phyloP scores from a whole-genome alignment of 2,329 filamentous ascomycete genomes.

The Trematosphaeria pertusa region DNA sequence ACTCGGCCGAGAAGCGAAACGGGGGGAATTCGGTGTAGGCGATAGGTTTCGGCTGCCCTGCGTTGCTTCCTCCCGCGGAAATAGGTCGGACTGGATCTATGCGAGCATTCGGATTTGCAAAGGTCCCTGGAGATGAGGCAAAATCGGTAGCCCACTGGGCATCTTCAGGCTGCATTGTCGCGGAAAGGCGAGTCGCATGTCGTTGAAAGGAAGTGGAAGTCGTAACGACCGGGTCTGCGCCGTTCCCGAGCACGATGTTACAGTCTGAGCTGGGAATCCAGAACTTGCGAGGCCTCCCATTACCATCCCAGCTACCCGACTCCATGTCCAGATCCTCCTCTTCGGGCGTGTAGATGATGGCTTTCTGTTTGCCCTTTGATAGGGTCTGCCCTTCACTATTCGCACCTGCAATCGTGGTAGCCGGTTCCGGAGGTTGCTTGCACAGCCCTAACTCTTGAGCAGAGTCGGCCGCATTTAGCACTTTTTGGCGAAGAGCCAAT shows the following conservation, averaged over 20 bases:
- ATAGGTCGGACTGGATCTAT: slow-evolving; percentile 40
- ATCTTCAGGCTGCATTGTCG: slow-evolving; percentile 61
- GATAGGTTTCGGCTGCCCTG: slow-evolving; percentile 48
- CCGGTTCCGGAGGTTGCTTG: slow-evolving; percentile 49
- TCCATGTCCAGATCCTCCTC: slow-evolving; percentile 46
- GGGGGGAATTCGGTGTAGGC: slow-evolving; percentile 63
- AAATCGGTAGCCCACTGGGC: slow-evolving; percentile 64
- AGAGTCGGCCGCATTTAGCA: slow-evolving; percentile 59
- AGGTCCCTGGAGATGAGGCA: slow-evolving; percentile 53
- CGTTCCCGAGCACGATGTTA: slow-evolving; percentile 63
- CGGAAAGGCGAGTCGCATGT: slow-evolving; percentile 56
- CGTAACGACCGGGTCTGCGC: slow-evolving; percentile 59
- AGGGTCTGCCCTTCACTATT: slow-evolving; percentile 26
- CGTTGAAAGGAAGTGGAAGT: slow-evolving; percentile 55
- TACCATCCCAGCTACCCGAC: slow-evolving; percentile 62
- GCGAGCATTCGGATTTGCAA: slow-evolving; percentile 43
- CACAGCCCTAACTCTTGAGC: slow-evolving; percentile 62
- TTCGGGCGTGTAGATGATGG: slow-evolving; percentile 12
- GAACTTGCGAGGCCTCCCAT: slow-evolving; percentile 62
- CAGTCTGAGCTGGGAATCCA: slow-evolving; percentile 64
- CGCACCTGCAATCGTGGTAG: slow-evolving; percentile 21
- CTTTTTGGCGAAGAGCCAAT: slow-evolving; percentile 62
- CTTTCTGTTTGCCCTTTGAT: slow-evolving; percentile 56
- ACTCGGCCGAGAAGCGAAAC: slow-evolving; percentile 65
- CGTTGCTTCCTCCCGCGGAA: slow-evolving; percentile 44